Evolutionary conservation across 129 eudicot genomes (phyloP).

Genomic region (Silybum marianum): DNA sequence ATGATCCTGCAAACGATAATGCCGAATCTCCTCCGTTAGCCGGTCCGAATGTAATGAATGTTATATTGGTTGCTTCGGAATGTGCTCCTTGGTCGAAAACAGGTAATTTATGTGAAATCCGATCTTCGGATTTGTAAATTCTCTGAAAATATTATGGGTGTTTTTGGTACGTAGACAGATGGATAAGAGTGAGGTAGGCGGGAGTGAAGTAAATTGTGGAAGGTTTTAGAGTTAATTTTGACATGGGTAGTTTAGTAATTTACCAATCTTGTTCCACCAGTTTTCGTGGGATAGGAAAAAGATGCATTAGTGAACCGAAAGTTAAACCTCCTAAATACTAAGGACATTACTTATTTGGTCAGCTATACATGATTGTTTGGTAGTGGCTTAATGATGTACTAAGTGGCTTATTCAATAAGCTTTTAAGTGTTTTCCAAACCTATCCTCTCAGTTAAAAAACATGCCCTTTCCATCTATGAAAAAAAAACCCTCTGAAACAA

Average conservation of each 20-base stretch:
- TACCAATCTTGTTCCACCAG: background rate
- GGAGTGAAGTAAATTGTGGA: background rate
- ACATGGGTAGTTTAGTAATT: background rate
- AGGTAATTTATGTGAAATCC: slow-evolving; percentile 36
- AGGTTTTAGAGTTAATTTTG: too few species aligned
- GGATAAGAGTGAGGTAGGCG: background rate
- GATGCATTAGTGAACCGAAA: background rate
- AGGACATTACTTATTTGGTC: too few species aligned
- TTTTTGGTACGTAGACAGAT: background rate
- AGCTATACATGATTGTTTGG: too few species aligned
- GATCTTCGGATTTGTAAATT: background rate
- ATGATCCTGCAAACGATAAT: slow-evolving; percentile 42
- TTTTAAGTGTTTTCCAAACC: too few species aligned
- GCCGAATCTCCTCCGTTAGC: slow-evolving; percentile 80
- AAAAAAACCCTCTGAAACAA: too few species aligned
- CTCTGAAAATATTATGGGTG: background rate
- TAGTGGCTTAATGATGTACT: too few species aligned
- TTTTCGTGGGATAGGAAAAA: background rate
- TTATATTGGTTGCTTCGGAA: slow-evolving; percentile 92
- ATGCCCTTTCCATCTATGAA: too few species aligned
- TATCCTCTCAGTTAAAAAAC: too few species aligned
- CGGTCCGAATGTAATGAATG: slow-evolving; percentile 83
- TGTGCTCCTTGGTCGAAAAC: slow-evolving; percentile 97
- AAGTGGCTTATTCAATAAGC: too few species aligned
- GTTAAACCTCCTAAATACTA: too few species aligned